These are phyloP conservation scores for Dothideomycetidae sp. DNA, from an alignment of 2,329 filamentous ascomycete genomes.

Conservation along the genomic window DNA sequence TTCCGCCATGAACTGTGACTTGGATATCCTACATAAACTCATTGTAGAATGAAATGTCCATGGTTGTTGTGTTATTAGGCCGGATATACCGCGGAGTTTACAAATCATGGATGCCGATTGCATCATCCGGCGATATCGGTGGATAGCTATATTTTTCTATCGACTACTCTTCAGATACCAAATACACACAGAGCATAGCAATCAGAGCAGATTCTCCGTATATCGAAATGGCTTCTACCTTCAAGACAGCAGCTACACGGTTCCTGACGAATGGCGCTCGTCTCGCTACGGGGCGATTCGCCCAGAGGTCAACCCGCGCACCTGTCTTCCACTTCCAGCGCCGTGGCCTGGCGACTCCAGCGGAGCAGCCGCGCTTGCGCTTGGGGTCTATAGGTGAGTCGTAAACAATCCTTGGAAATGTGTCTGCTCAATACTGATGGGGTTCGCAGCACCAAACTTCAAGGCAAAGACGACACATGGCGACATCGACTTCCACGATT, in stretches of 20 bases:
- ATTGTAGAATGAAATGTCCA: too few relatives aligned
- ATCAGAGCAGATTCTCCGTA: too few relatives aligned
- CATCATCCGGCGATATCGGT: too few relatives aligned
- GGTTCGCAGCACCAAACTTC: constrained; percentile 60
- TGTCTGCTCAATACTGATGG: neutral
- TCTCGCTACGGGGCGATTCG: constrained; percentile 18
- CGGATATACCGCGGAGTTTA: too few relatives aligned
- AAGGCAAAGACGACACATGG: constrained; percentile 62
- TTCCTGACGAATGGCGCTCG: constrained; percentile 18
- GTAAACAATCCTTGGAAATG: neutral
- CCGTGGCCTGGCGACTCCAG: constrained; percentile 24
- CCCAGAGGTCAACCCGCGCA: constrained; percentile 17
- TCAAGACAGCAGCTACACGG: constrained; percentile 24
- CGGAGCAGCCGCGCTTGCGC: constrained; percentile 28
- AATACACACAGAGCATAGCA: too few relatives aligned
- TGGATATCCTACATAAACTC: too few relatives aligned
- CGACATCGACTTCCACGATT: constrained; percentile 70
- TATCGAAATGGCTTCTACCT: constrained; percentile 25
- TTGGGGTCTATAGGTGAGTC: constrained; percentile 24
- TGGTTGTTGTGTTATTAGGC: too few relatives aligned
- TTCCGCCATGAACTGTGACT: too few relatives aligned
- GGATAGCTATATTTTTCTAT: too few relatives aligned
- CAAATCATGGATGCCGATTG: too few relatives aligned
- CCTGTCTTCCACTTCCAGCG: constrained; percentile 22
- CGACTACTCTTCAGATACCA: too few relatives aligned